Conservation (phyloP, 2,329 filamentous ascomycete genomes). For the Cryphonectria radicalis region DNA sequence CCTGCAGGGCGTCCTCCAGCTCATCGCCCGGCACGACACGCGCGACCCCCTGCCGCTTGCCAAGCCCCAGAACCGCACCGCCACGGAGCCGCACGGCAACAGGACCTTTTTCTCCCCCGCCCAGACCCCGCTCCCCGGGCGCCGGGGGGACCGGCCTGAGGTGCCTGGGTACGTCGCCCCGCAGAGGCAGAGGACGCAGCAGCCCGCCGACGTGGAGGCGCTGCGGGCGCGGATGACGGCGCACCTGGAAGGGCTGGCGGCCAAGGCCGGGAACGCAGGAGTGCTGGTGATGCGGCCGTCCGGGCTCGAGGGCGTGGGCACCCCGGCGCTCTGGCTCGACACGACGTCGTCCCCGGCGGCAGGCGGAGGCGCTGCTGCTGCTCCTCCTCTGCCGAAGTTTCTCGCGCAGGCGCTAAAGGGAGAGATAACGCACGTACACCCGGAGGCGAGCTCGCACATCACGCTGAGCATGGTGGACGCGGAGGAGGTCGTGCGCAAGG, state of each 20-base stretch:
- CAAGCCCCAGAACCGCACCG: conserved; percentile 26
- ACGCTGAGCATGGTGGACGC: conserved; percentile 45
- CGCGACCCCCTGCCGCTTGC: conserved; percentile 37
- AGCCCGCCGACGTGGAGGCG: conserved; percentile 20
- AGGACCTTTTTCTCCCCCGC: conserved; percentile 31
- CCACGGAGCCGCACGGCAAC: conserved; percentile 36
- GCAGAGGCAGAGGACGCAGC: conserved; percentile 43
- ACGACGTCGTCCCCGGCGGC: no score
- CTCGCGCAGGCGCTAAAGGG: conserved; percentile 31
- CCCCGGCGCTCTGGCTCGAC: conserved; percentile 38
- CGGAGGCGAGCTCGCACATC: conserved; percentile 45
- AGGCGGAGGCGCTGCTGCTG: conserved; percentile 13
- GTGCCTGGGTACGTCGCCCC: conserved; percentile 44
- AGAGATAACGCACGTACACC: conserved; percentile 46
- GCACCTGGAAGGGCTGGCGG: conserved; percentile 35
- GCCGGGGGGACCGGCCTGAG: conserved; percentile 36
- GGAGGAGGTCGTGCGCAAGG: conserved; percentile 38
- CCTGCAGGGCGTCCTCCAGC: conserved; percentile 40
- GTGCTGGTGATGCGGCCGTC: conserved; percentile 37
- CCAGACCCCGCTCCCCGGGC: conserved; percentile 26
- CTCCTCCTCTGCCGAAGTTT: conserved; percentile 23
- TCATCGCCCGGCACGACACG: conserved; percentile 41
- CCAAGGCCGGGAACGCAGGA: conserved; percentile 34
- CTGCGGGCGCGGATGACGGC: conserved; percentile 33
- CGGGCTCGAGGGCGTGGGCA: conserved; percentile 39